Evolutionary conservation across 495 filamentous ascomycete genomes (phyloP), one percentile per base, ranked within the genome.

Genomic region (Eremomyces bilateralis): DNA sequence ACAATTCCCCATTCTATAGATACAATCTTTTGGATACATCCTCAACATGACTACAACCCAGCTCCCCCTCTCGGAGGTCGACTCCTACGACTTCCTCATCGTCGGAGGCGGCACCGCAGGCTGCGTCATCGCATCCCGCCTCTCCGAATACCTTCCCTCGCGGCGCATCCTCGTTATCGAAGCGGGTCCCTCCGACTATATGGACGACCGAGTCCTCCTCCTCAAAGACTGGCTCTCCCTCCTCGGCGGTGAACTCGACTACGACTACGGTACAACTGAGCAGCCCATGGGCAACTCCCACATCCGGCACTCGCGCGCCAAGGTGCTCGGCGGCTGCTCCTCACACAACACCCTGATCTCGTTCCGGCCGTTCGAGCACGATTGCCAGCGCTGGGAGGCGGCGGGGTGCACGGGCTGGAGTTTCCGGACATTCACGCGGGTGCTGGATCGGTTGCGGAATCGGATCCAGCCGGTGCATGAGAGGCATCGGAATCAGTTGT

Each of bases 71-170:
- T 42, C 63, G 34, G 69, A 71, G 41, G 62, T 64, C 33, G 62
- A 71, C 57, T 63, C 59, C 61, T 91, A 72, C 56, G 81, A 91
- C 59, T 88, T 82, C 51, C 61, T 92, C 38, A 74, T 91, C 45
- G 69, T 90, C 11, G 81, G 79, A 39, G 82, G 80, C 33, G 82
- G 82, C 45, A 90, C 82, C 20, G 81, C 82, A 4, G 82, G 82
- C 36, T 79, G 82, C 52, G 79, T 84, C 27, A 73, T 93, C 48
- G 82, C 79, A 31, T 65, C 69, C 16, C 65, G 73, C 15, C 58
- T 78, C 24, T 50, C 57, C 10, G 50, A 57, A 34, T 58, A 60
- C 43, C 47, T 59, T 8, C 53, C 56, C 29, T 40, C 48, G 24
- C 56, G 54, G 38, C 44, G 37, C 5, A 41, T 59, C 18, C 49